These are phyloP conservation scores for Nannizziopsis arthrosporioides DNA, from an alignment of 2,329 filamentous ascomycete species.

Conservation along the genomic window DNA sequence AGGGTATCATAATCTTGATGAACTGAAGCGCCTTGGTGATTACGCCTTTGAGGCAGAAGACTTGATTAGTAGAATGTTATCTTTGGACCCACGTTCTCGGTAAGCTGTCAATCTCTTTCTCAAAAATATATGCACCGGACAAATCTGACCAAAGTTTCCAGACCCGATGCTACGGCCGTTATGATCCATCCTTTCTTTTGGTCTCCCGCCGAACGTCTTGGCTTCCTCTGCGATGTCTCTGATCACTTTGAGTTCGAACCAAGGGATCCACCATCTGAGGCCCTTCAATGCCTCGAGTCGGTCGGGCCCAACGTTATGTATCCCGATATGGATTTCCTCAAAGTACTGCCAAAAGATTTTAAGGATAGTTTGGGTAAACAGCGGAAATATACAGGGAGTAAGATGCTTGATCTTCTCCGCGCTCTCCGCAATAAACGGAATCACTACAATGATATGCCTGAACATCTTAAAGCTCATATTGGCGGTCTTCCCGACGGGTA, in stretches of 20 bases:
- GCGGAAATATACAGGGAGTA: conserved; percentile 78
- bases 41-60: conserved; percentile 80
- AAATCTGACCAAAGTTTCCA: conserved; percentile 11
- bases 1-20: conserved; percentile 60
- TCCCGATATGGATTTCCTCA: conserved; percentile 64
- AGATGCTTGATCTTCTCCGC: conserved; percentile 73
- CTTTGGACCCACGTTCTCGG: conserved; percentile 50
- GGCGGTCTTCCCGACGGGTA: conserved; percentile 70
- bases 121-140: not conserved
- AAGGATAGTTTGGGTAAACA: conserved; percentile 86
- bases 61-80: conserved; percentile 71
- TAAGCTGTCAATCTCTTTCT: conserved; percentile 21
- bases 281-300: conserved; percentile 49
- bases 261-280: conserved; percentile 63
- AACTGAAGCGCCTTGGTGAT: conserved; percentile 64
- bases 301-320: conserved; percentile 35
- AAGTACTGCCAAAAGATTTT: conserved; percentile 63
- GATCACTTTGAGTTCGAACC: conserved; percentile 93
- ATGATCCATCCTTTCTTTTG: conserved; percentile 97
- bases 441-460: conserved; percentile 93
- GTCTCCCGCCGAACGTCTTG: conserved; percentile 74
- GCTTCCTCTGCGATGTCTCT: conserved; percentile 90
- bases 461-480: conserved; percentile 60
- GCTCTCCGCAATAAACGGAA: conserved; percentile 93
- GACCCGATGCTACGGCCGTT: conserved; percentile 63